phyloP scores from a whole-genome alignment of 768 basidiomycete species.

The Leucocoprinus birnbaumii region DNA sequence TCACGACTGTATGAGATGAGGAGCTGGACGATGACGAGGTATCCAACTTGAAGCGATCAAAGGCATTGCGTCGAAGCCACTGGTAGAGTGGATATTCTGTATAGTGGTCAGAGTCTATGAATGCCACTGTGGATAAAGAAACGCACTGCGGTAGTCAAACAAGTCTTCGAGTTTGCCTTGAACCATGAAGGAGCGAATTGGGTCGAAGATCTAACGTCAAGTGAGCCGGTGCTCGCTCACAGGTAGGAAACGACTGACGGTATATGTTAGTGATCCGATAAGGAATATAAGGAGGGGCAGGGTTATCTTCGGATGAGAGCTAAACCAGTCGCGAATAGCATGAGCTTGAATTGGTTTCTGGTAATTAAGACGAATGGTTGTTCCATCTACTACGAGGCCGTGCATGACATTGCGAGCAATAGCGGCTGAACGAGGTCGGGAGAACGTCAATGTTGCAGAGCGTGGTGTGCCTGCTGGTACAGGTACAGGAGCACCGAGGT shows the following conservation, averaged over 20 bases:
- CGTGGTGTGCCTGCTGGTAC: conserved; percentile 67
- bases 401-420: conserved; percentile 84
- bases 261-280: conserved; percentile 87
- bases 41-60: conserved; percentile 39
- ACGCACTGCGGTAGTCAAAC: conserved; percentile 74
- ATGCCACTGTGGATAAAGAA: not conserved
- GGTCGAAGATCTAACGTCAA: conserved; percentile 79
- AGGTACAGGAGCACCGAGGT: conserved; percentile 58
- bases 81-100: conserved; percentile 72
- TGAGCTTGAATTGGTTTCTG: conserved; percentile 65
- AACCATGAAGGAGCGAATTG: conserved; percentile 81
- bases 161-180: conserved; percentile 79
- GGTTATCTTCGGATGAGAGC: conserved; percentile 82
- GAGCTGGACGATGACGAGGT: conserved; percentile 19
- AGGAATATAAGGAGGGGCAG: conserved; percentile 82
- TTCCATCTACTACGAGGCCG: conserved; percentile 48
- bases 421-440: conserved; percentile 62
- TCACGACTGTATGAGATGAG: conserved; percentile 17
- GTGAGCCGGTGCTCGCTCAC: not conserved
- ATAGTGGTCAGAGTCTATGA: not conserved
- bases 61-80: conserved; percentile 66
- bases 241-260: conserved; percentile 43
- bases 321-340: conserved; percentile 73
- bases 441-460: conserved; percentile 61
- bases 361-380: conserved; percentile 52